A percentile compares a stretch with the other conserved stretches of the same genome.
These are phyloP conservation scores for Lactarius tabidus DNA, from an alignment of 768 basidiomycete genomes.

Conservation along the genomic window DNA sequence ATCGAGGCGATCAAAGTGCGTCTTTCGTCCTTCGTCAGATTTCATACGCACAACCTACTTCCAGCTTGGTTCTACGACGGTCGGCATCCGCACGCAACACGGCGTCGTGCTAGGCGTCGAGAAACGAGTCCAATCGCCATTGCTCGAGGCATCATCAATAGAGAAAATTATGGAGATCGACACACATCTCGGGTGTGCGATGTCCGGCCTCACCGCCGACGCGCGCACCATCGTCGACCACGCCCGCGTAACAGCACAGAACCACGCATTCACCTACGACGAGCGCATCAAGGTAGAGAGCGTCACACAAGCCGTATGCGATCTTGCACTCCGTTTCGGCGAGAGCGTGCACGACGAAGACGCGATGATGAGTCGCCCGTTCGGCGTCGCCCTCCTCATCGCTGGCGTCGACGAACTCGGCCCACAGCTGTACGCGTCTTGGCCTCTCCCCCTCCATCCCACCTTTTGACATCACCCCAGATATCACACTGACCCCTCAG, in stretches of 20 bases:
- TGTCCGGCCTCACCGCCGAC: conserved; percentile 96
- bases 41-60: conserved; percentile 1
- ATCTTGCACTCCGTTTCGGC: conserved; percentile 93
- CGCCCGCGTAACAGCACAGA: conserved; percentile 93
- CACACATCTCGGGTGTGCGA: conserved; percentile 91
- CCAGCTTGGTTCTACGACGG: conserved; percentile 96
- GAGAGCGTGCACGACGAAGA: conserved; percentile 99
- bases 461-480: conserved; percentile 38
- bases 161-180: conserved; percentile 99
- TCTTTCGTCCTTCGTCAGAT: conserved; percentile 7
- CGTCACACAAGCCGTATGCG: conserved; percentile 96
- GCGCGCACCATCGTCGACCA: conserved; percentile 99
- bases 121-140: conserved; percentile 96
- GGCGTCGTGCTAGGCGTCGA: conserved; percentile 95
- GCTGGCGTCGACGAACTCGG: conserved; percentile 97
- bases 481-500: conserved; percentile 97
- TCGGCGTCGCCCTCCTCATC: conserved; percentile 95
- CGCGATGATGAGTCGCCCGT: conserved; percentile 98
- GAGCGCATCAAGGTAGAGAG: conserved; percentile 97
- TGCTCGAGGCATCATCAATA: conserved; percentile 92
- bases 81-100: conserved; percentile 86
- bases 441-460: not conserved
- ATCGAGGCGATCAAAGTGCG: conserved; percentile 97
- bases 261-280: conserved; percentile 95
- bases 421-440: conserved; percentile 79